Conservation (phyloP, 108 stramenopile genomes). For the Skeletonema tropicum region DNA sequence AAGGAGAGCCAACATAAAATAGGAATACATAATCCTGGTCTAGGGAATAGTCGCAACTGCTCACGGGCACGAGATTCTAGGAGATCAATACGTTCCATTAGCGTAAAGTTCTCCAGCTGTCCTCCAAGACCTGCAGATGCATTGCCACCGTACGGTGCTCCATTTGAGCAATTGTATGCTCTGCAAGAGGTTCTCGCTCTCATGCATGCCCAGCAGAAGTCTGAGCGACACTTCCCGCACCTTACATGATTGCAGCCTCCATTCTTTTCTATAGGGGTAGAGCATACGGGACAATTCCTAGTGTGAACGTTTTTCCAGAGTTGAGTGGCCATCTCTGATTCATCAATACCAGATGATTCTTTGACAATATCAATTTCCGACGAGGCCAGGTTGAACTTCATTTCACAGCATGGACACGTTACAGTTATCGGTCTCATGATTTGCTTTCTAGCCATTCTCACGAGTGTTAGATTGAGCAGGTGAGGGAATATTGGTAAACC, state of each 20-base stretch:
- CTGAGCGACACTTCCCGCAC: conserved; percentile 55
- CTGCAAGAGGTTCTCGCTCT: conserved; percentile 42
- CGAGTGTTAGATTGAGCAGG: conserved; percentile 23
- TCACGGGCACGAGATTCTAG: conserved; percentile 5
- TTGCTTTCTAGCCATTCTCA: conserved; percentile 36
- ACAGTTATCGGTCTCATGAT: conserved; percentile 58
- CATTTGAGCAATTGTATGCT: conserved; percentile 59
- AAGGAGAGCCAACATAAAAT: conserved; percentile 2
- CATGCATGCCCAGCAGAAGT: conserved; percentile 82
- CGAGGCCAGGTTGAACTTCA: conserved; percentile 55
- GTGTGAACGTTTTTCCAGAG: conserved; percentile 54
- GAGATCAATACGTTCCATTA: conserved; percentile 23
- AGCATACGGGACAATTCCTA: conserved; percentile 42
- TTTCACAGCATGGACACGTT: conserved; percentile 65
- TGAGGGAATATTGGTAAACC: conserved; percentile 42
- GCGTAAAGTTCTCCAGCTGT: conserved; percentile 8
- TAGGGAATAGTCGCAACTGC: conserved; percentile 4
- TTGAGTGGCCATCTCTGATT: conserved; percentile 50
- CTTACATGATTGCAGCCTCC: conserved; percentile 54
- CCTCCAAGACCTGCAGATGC: conserved; percentile 12
- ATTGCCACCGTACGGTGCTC: conserved; percentile 67
- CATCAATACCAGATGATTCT: conserved; percentile 10
- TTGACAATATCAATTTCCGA: conserved; percentile 33
- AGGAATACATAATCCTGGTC: conserved; percentile 2
- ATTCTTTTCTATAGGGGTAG: conserved; percentile 48